Base-by-base conservation (phyloP, 2,329 filamentous ascomycete species). In the Pseudopyrenochaeta lycopersici region DNA sequence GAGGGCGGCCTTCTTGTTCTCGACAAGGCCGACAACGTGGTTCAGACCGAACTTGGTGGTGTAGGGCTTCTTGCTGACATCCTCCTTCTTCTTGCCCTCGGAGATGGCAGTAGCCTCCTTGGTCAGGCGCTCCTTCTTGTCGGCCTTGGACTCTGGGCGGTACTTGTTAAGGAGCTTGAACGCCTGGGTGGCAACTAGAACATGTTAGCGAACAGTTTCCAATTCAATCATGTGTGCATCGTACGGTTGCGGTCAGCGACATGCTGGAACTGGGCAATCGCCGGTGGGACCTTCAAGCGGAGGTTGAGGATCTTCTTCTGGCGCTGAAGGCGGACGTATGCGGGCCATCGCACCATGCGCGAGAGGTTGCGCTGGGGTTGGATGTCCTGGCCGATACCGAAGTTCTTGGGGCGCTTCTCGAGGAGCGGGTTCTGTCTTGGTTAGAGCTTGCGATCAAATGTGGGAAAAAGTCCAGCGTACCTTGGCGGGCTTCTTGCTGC, bases 161-260 rank as follows among this genome's bases (percentile, higher is more conserved):
- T 99, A 99, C 88, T 99, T 99, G 91, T 97, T 96, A 78, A 99
- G 91, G 78, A 99, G 90, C 88, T 98, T 98, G 88, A 99, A 95
- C 67, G 91, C 86, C 85, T 98, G 94, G 74, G 92, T 91, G 71
- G 96, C 96, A 68, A 94, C 67, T 69, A 35, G n/a, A 27, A 18
- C 15, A 46, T 53, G 38, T 68, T 52, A 68, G 60, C 42, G 20
- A 29, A 17, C 91, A 88, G 96, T 96, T 83, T 91, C 90, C 88
- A 96, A 91, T 75, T 46, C 4, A n/a, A 15, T n/a, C 23, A 9
- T 44, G 27, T 41, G 35, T 31, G n/a, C n/a, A 39, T 50, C 68
- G 64, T 67, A 71, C 66, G 71, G 67, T 76, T 77, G 49, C 74
- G 72, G 73, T 76, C 74, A 49, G 98, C 90, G 73, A 96, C 92